Conservation (phyloP, 805 yeast species). For the Candida krabiensis region DNA sequence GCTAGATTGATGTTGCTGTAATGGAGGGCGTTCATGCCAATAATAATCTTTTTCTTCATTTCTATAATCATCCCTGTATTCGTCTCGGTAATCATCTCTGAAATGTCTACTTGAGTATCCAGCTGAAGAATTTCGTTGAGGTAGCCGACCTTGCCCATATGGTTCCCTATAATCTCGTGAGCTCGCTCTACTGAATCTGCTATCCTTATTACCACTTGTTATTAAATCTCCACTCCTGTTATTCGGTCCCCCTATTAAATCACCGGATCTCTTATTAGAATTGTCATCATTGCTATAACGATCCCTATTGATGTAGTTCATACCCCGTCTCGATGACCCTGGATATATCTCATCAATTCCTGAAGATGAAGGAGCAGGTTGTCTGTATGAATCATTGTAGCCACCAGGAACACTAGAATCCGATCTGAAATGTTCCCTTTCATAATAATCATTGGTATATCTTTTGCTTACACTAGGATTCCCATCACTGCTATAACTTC, state of each 20-base stretch:
- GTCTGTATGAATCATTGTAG: slow-evolving; percentile 7
- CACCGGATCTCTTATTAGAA: slow-evolving; percentile 19
- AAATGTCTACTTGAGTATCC: slow-evolving; percentile 15
- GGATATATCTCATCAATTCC: slow-evolving; percentile 10
- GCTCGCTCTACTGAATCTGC: slow-evolving; percentile 14
- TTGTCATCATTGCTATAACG: slow-evolving; percentile 16
- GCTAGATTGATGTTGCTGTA: slow-evolving; percentile 1
- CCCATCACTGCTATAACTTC: slow-evolving; percentile 20
- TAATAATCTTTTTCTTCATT: slow-evolving; percentile 13
- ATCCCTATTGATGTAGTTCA: slow-evolving; percentile 12
- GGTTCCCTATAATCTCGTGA: slow-evolving; percentile 19
- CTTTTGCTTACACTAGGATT: slow-evolving; percentile 9
- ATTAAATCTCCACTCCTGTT: slow-evolving; percentile 25
- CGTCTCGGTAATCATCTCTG: slow-evolving; percentile 13
- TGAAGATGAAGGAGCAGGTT: slow-evolving; percentile 3
- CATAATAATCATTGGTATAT: slow-evolving; percentile 16
- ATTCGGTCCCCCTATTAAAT: slow-evolving; percentile 18
- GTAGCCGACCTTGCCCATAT: slow-evolving; percentile 7
- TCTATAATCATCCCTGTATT: slow-evolving; percentile 14
- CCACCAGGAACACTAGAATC: slow-evolving; percentile 8
- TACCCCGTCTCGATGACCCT: slow-evolving; percentile 8
- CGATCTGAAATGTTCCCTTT: slow-evolving; percentile 20
- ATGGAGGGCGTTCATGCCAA: slow-evolving; percentile 7
- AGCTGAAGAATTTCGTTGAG: slow-evolving; percentile 7
- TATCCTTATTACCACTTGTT: slow-evolving; percentile 14